Conservation (phyloP, 139 green algal species). For the Chlorella sp. region DNA sequence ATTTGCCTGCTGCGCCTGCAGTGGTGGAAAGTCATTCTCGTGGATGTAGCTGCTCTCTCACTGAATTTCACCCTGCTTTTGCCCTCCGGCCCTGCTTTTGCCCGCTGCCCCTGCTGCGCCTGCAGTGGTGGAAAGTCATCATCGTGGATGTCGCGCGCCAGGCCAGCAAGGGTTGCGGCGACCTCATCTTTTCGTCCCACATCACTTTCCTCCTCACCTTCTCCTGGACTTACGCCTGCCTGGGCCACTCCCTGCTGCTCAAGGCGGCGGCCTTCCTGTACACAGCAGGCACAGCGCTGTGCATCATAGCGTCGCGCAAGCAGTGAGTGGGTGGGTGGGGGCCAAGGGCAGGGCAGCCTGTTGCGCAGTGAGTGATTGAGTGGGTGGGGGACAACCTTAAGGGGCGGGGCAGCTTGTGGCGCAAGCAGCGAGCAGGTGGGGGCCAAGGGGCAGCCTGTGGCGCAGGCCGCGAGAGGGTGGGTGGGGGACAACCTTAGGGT, state of each 20-base stretch:
- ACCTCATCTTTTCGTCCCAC: slow-evolving; percentile 94
- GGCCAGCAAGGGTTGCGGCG: slow-evolving; percentile 81
- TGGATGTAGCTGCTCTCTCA: too few species aligned
- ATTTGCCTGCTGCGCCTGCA: too few species aligned
- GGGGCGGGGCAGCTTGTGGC: too few species aligned
- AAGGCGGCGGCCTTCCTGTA: slow-evolving; percentile 62
- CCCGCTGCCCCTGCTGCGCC: not conserved
- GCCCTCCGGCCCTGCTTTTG: too few species aligned
- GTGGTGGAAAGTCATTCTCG: too few species aligned
- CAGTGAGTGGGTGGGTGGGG: slow-evolving; percentile 66
- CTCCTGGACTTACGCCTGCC: slow-evolving; percentile 79
- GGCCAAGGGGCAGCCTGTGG: too few species aligned
- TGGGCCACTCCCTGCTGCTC: slow-evolving; percentile 58
- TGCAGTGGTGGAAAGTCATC: slow-evolving; percentile 67
- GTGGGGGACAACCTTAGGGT: not conserved
- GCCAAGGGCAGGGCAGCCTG: not conserved
- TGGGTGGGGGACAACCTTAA: not conserved
- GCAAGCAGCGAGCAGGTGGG: too few species aligned
- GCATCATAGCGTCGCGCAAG: slow-evolving; percentile 91
- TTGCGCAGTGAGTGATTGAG: too few species aligned
- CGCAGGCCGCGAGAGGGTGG: too few species aligned
- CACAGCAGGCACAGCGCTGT: slow-evolving; percentile 55
- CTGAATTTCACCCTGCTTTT: too few species aligned
- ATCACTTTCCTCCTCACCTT: slow-evolving; percentile 80
- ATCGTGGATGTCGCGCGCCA: slow-evolving; percentile 72